phyloP scores from a whole-genome alignment of 768 basidiomycete species.

The Paxillus involutus region DNA sequence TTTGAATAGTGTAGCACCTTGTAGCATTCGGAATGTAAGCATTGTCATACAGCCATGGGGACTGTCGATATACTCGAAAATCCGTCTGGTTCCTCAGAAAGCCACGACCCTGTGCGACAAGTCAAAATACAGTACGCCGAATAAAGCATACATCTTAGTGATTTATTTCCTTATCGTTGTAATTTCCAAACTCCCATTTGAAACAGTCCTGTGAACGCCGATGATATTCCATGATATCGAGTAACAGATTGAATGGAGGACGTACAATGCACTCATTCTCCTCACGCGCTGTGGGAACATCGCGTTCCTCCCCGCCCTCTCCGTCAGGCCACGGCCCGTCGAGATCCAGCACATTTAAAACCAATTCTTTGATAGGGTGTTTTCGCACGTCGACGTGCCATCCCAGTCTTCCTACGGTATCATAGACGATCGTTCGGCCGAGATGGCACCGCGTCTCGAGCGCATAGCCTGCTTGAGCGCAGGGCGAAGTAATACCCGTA shows the following conservation, averaged over 20 bases:
- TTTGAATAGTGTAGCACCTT: too few relatives aligned
- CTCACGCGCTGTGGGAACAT: conserved; percentile 57
- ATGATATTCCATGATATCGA: not conserved
- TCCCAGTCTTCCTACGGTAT: conserved; percentile 60
- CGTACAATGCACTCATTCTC: conserved; percentile 67
- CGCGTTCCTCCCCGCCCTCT: conserved; percentile 35
- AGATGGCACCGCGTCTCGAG: conserved; percentile 63
- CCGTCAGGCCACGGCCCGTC: conserved; percentile 41
- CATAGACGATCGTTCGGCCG: conserved; percentile 63
- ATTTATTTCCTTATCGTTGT: conserved; percentile 26
- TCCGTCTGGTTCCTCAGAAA: not conserved
- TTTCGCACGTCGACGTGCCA: conserved; percentile 60
- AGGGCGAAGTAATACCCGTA: conserved; percentile 49
- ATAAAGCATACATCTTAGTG: not conserved
- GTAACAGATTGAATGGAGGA: not conserved
- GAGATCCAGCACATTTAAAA: conserved; percentile 52
- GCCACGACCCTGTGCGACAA: not conserved
- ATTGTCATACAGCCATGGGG: not conserved
- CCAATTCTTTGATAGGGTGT: conserved; percentile 55
- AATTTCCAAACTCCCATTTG: conserved; percentile 72
- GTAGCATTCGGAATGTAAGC: not conserved
- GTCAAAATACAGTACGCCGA: not conserved
- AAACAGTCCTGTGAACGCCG: conserved; percentile 60
- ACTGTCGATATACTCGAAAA: not conserved
- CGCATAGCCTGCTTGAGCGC: conserved; percentile 66